phyloP scores from a whole-genome alignment of 2,329 filamentous ascomycete genomes.

The Arthrobotrys conoides region DNA sequence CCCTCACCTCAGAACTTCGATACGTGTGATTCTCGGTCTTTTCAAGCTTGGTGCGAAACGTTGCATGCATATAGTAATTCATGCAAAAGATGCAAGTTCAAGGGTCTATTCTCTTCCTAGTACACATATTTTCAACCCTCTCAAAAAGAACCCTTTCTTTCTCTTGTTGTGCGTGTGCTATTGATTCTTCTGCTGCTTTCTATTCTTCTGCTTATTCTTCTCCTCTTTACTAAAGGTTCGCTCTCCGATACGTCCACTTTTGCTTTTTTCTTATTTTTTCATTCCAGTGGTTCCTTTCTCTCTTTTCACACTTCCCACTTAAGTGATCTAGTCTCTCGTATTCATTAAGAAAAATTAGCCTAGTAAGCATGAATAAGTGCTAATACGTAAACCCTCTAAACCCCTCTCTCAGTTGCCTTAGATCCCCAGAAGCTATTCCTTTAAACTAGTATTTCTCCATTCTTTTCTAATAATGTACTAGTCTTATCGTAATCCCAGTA shows the following conservation, averaged over 20 bases:
- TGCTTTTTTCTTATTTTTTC: slow-evolving; percentile 1
- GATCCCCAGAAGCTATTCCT: neutral
- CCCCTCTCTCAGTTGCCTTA: slow-evolving; percentile 4
- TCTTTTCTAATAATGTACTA: slow-evolving; percentile 6
- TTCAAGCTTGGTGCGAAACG: slow-evolving; percentile 52
- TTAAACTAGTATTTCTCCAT: neutral
- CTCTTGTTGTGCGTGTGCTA: too few relatives aligned
- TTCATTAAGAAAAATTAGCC: neutral
- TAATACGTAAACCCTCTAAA: slow-evolving; percentile 22
- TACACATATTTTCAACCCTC: neutral
- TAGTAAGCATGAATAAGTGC: neutral
- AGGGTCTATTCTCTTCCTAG: slow-evolving; percentile 36
- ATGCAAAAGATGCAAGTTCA: slow-evolving; percentile 56
- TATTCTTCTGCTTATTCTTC: slow-evolving; percentile 4
- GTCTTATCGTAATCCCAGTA: slow-evolving; percentile 27
- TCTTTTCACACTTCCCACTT: too few relatives aligned
- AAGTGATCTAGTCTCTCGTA: too few relatives aligned
- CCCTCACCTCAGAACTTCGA: slow-evolving; percentile 11
- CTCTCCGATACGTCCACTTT: neutral
- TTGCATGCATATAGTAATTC: slow-evolving; percentile 60
- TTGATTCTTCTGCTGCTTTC: neutral
- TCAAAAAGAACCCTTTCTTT: slow-evolving; percentile 4
- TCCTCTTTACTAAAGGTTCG: neutral
- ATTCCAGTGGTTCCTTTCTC: slow-evolving; percentile 2
- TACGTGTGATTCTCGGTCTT: slow-evolving; percentile 28